A percentile compares a stretch with the other conserved stretches of the same genome.
These are phyloP conservation scores for Solanum hybrid DNA, from an alignment of 305 asterid species.

Conservation along the genomic window DNA sequence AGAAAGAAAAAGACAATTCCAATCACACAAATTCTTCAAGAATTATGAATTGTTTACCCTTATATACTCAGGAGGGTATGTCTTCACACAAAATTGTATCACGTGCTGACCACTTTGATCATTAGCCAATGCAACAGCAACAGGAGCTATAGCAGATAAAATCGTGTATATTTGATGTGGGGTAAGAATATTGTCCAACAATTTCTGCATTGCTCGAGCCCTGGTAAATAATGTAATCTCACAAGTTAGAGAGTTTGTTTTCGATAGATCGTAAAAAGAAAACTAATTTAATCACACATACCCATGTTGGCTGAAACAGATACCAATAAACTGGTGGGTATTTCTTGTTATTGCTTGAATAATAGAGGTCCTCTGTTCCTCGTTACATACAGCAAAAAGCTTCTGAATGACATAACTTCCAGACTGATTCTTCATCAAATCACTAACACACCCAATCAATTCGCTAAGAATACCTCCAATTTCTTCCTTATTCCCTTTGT, in stretches of 20 bases:
- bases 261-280: neutral
- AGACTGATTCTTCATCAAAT: slow-evolving; percentile 7
- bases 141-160: slow-evolving; percentile 27
- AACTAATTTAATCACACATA: slow-evolving; percentile 11
- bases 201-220: slow-evolving; percentile 37
- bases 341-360: slow-evolving; percentile 17
- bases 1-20: neutral
- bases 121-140: slow-evolving; percentile 37
- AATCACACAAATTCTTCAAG: neutral
- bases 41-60: slow-evolving; percentile 28
- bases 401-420: slow-evolving; percentile 13
- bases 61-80: slow-evolving; percentile 39
- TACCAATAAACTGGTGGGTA: slow-evolving; percentile 25
- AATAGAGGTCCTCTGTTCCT: slow-evolving; percentile 2
- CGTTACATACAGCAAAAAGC: slow-evolving; percentile 4
- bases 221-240: slow-evolving; percentile 16
- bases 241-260: neutral
- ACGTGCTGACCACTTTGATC: slow-evolving; percentile 66
- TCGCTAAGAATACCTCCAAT: neutral
- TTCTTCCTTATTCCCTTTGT: neutral
- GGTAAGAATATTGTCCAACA: slow-evolving; percentile 45
- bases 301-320: slow-evolving; percentile 51
- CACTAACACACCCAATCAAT: neutral
- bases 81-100: slow-evolving; percentile 33
- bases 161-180: slow-evolving; percentile 43